These are phyloP conservation scores for Bretziella fagacearum DNA, from an alignment of 2,329 filamentous ascomycete genomes.

Conservation along the genomic window DNA sequence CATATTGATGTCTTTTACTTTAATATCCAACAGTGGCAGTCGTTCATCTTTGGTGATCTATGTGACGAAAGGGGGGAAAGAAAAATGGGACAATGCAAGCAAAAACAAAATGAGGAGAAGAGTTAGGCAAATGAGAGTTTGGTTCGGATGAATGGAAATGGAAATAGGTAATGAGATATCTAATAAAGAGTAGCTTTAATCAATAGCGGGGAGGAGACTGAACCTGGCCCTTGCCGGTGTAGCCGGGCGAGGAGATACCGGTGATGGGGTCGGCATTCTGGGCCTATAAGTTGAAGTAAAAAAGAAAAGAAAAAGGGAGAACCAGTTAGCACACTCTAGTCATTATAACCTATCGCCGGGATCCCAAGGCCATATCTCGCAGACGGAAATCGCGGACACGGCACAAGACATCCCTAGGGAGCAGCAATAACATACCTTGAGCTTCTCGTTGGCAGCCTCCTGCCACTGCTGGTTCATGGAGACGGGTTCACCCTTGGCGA, in stretches of 20 bases:
- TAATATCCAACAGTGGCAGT: no score
- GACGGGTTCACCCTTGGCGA: constrained; percentile 54
- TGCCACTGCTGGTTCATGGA: constrained; percentile 98
- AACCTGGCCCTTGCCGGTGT: constrained; percentile 61
- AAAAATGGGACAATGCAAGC: constrained; percentile 1
- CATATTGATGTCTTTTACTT: no score
- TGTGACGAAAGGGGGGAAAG: constrained; percentile 17
- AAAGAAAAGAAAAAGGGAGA: not conserved
- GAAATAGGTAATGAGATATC: constrained; percentile 11
- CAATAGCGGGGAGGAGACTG: constrained; percentile 46
- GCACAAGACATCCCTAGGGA: no score
- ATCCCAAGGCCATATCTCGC: no score
- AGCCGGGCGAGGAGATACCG: constrained; percentile 63
- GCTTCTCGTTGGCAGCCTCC: constrained; percentile 83
- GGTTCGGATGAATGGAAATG: not conserved
- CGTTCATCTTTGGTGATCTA: no score
- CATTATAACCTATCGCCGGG: no score
- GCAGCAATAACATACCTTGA: constrained; percentile 58
- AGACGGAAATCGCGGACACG: no score
- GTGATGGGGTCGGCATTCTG: constrained; percentile 79
- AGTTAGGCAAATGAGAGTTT: not conserved
- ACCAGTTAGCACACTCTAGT: no score
- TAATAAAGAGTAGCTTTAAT: constrained; percentile 16
- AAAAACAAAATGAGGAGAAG: constrained; percentile 5
- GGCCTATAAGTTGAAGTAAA: constrained; percentile 32